These are phyloP conservation scores for Oryza australiensis DNA, from an alignment of 176 grass and related monocot genomes.

Conservation along the genomic window DNA sequence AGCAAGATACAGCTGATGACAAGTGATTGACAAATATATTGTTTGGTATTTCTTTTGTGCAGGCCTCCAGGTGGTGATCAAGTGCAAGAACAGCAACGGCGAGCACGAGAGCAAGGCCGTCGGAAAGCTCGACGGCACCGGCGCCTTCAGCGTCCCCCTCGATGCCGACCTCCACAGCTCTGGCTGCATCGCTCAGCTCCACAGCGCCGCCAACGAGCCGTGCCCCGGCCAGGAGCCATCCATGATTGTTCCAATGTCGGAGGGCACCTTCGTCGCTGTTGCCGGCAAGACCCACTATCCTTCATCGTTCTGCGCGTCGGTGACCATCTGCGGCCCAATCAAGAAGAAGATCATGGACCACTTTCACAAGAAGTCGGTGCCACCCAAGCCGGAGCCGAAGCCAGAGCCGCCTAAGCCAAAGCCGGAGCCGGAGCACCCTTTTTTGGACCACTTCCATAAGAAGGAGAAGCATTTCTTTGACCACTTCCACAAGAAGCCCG, in stretches of 20 bases:
- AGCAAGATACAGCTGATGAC: neutral
- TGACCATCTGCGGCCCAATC: neutral
- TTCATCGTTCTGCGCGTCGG: neutral
- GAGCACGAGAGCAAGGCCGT: constrained; percentile 38
- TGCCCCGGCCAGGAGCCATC: constrained; percentile 33
- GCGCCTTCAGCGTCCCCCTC: constrained; percentile 23
- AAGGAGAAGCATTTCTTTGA: neutral
- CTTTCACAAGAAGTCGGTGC: constrained; percentile 26
- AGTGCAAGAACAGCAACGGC: constrained; percentile 19
- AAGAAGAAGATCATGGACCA: constrained; percentile 26
- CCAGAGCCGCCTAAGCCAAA: neutral
- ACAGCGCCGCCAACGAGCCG: neutral
- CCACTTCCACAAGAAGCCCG: neutral
- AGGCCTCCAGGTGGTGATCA: constrained; percentile 31
- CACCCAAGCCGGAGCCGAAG: neutral
- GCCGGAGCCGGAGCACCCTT: neutral
- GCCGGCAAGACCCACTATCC: constrained; percentile 8
- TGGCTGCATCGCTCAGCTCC: constrained; percentile 33
- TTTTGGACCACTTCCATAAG: neutral
- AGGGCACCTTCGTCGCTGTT: constrained; percentile 11
- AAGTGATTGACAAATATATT: neutral
- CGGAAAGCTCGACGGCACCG: neutral
- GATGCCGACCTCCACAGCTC: constrained; percentile 1
- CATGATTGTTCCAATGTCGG: neutral
- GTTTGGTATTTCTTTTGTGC: neutral